Base-by-base conservation (phyloP, 2,329 filamentous ascomycete genomes). In the Pseudogymnoascus sp. region DNA sequence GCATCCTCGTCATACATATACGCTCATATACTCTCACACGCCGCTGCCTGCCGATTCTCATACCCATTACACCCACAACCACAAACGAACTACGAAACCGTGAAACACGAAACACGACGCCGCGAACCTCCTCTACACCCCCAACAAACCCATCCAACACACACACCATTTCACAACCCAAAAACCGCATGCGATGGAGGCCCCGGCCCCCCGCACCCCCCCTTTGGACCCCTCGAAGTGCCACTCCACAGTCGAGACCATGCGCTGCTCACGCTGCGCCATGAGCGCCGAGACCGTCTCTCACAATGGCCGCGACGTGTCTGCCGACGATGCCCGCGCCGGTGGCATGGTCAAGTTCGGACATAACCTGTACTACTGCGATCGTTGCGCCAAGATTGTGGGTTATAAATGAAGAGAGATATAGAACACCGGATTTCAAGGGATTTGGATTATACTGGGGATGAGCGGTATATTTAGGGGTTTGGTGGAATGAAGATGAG, bases 351-450 rank as follows among this genome's bases (percentile, higher is more conserved):
- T 88, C 12, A 80, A 82, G 69, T 84, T 87, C 66, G 83, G 84
- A 1, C 82, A 83, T 73, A 85, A 85, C 73, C 80, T 87, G 65
- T 87, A 87, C 76, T 87, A 88, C 74, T 87, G 85, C 75, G 78
- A 81, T 64, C 79, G 83, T 37, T 88, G 85, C 71, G 85, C 85
- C 65, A 82, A 80, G 71, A 82, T 84, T 72, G 82, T 85, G 33
- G 85, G 84, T 68, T 87, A 86, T 74, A 83, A 81, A 72, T 86
- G 80, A 82, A 69, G 21, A 33, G 44, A 47, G 21, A 12, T 12
- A 33, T 37, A 21, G 28, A 59, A 28, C 2, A 2, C 7, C 21
- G 44, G 44, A 50, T 50, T 50, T n/a, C 12, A 23, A 7, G 21
- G 21, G 21, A 25, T 12, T 25, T 47, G 28, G 42, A 47, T 47